Conservation (phyloP, 169 alveolate species). For the Blepharisma undulans region DNA sequence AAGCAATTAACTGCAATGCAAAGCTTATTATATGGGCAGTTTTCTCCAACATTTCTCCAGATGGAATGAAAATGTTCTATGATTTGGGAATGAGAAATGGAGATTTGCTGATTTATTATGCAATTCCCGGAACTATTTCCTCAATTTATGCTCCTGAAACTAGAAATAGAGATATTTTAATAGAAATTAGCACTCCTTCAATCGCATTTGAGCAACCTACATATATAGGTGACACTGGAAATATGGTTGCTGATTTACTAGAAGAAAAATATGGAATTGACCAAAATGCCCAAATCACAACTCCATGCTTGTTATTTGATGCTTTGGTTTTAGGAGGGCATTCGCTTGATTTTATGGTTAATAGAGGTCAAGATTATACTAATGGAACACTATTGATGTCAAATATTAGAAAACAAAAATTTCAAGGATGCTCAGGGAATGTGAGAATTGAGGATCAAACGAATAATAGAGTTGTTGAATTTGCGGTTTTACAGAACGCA, state of each 20-base stretch:
- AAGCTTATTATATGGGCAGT: background rate
- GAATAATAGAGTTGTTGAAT: background rate
- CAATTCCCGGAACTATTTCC: background rate
- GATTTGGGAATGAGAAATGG: conserved; percentile 1
- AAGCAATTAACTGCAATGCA: background rate
- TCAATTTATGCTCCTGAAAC: background rate
- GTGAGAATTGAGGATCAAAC: background rate
- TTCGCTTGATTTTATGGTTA: background rate
- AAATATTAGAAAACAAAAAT: background rate
- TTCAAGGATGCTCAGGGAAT: conserved; percentile 24
- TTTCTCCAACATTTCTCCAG: background rate
- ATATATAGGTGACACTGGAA: background rate
- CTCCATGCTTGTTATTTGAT: background rate
- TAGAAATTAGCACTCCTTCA: background rate
- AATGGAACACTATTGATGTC: background rate
- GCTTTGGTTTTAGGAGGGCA: background rate
- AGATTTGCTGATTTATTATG: background rate
- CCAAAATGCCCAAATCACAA: background rate
- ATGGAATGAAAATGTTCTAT: background rate
- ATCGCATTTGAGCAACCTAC: background rate
- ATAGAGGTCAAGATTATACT: background rate
- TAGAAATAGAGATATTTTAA: background rate
- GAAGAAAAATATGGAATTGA: background rate
- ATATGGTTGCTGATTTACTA: background rate
- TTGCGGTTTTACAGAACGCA: background rate